These are phyloP conservation scores for Saccharum officinarum DNA, from an alignment of 176 grass and related monocot genomes.

Conservation along the genomic window DNA sequence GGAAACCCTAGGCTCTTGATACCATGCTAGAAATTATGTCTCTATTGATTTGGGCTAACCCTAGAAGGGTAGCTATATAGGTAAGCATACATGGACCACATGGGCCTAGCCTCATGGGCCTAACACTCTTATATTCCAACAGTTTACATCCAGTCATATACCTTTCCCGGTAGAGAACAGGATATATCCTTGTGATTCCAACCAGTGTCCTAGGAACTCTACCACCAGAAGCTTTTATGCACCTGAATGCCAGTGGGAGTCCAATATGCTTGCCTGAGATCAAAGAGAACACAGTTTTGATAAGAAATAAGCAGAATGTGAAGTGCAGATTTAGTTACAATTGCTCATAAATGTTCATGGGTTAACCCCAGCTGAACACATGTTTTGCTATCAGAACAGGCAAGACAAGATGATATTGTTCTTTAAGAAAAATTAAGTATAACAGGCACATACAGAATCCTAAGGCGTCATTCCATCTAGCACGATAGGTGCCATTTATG, in stretches of 20 bases:
- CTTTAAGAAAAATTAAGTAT: not conserved
- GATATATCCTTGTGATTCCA: constrained; percentile 84
- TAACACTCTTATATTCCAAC: too few species aligned
- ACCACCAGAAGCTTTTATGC: constrained; percentile 81
- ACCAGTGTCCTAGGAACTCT: constrained; percentile 76
- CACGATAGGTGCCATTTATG: constrained; percentile 87
- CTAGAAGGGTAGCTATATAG: too few species aligned
- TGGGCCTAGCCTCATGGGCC: too few species aligned
- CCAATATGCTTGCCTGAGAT: constrained; percentile 73
- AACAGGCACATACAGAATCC: constrained; percentile 82
- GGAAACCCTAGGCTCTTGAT: too few species aligned
- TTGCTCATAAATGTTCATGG: not conserved
- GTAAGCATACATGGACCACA: too few species aligned
- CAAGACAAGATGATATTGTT: not conserved
- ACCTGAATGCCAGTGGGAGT: constrained; percentile 77
- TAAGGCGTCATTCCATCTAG: constrained; percentile 73
- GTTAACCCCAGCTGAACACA: constrained; percentile 2
- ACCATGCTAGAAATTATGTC: too few species aligned
- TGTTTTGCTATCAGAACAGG: not conserved
- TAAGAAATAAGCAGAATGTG: constrained; percentile 32
- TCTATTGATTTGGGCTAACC: too few species aligned
- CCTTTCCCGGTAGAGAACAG: constrained; percentile 88
- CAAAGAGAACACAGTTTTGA: constrained; percentile 10
- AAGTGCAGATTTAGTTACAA: not conserved
- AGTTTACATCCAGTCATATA: constrained; percentile 42